Evolutionary conservation across 2,329 filamentous ascomycete genomes (phyloP).

Genomic region (Lecanicillium sp.): DNA sequence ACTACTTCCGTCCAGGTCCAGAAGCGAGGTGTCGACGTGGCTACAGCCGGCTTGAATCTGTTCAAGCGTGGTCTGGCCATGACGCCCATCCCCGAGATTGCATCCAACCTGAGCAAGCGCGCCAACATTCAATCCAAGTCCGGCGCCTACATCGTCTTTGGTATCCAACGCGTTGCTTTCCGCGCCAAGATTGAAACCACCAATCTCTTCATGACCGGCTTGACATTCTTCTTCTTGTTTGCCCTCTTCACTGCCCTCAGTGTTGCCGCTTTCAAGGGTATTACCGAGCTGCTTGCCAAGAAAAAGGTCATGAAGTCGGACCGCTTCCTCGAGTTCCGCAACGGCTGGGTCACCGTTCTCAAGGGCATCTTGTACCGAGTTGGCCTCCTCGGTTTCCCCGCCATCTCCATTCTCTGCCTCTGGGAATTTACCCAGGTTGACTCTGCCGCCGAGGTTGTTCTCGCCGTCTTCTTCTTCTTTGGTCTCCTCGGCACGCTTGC

Average conservation of each 20-base stretch:
- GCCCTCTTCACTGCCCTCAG: conserved; percentile 65
- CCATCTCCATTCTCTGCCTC: conserved; percentile 81
- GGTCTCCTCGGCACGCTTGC: conserved; percentile 68
- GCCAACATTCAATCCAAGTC: conserved; percentile 43
- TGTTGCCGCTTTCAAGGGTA: conserved; percentile 71
- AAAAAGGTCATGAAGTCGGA: conserved; percentile 72
- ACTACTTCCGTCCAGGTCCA: conserved; percentile 75
- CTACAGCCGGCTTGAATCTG: conserved; percentile 31
- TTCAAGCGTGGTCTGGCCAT: conserved; percentile 48
- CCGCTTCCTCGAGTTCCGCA: conserved; percentile 87
- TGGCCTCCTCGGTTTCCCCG: conserved; percentile 83
- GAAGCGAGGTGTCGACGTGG: conserved; percentile 42
- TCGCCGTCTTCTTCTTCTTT: conserved; percentile 83
- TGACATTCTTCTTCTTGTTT: conserved; percentile 83
- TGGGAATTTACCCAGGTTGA: conserved; percentile 89
- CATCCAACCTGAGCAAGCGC: conserved; percentile 40
- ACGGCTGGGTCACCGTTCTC: conserved; percentile 85
- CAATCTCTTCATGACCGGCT: conserved; percentile 88
- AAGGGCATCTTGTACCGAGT: conserved; percentile 92
- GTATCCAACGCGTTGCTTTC: conserved; percentile 87
- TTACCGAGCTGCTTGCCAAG: conserved; percentile 69
- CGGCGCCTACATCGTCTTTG: conserved; percentile 58
- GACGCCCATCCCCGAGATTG: conserved; percentile 29
- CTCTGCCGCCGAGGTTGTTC: conserved; percentile 75
- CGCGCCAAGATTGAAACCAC: conserved; percentile 75